phyloP scores from a whole-genome alignment of 805 yeast species.

The Wickerhamomyces mucosus region DNA sequence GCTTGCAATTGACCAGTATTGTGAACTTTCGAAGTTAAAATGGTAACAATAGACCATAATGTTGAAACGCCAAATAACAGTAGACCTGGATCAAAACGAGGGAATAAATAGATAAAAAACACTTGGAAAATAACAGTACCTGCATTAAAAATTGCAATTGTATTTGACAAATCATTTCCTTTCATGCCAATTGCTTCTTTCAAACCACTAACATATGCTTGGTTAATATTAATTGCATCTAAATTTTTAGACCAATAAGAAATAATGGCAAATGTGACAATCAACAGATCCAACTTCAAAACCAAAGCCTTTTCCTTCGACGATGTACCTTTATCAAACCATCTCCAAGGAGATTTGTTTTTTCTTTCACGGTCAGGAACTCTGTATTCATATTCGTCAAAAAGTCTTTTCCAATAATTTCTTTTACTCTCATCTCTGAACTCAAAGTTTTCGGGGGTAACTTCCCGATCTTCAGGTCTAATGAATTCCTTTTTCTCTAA shows the following conservation, averaged over 20 bases:
- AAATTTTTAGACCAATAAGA: conserved; percentile 35
- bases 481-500: background rate
- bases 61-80: conserved; percentile 11
- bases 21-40: conserved; percentile 42
- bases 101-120: conserved; percentile 50
- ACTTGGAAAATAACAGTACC: conserved; percentile 54
- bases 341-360: conserved; percentile 7
- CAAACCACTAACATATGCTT: conserved; percentile 63
- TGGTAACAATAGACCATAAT: conserved; percentile 57
- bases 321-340: conserved; percentile 8
- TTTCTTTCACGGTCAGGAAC: conserved; percentile 1
- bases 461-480: background rate
- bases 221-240: conserved; percentile 48
- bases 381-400: conserved; percentile 43
- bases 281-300: conserved; percentile 43
- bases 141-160: conserved; percentile 47
- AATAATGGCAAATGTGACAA: conserved; percentile 25
- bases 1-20: conserved; percentile 46
- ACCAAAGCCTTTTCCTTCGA: conserved; percentile 36
- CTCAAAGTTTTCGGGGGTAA: conserved; percentile 20
- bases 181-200: conserved; percentile 41
- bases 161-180: conserved; percentile 54
- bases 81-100: conserved; percentile 41
- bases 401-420: conserved; percentile 45
- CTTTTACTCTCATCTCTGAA: conserved; percentile 45